Conservation (phyloP, 2,329 filamentous ascomycete species). For the Epichloe aotearoae region DNA sequence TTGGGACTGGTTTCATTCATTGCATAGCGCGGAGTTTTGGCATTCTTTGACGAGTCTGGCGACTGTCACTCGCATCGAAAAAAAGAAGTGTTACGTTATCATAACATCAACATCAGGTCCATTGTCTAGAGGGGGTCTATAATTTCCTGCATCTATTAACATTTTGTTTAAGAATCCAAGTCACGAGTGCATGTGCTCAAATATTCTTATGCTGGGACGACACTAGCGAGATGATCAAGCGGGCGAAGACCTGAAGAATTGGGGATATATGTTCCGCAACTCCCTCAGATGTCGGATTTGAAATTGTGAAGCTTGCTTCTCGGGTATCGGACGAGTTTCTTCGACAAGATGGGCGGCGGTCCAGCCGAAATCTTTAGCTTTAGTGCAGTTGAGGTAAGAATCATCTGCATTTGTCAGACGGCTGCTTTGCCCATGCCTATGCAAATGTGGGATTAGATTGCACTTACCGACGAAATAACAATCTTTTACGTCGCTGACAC, state of each 20-base stretch:
- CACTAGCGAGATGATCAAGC: neutral
- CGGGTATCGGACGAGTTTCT: conserved; percentile 50
- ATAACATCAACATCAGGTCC: neutral
- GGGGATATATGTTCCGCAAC: conserved; percentile 62
- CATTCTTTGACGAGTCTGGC: neutral
- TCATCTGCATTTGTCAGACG: conserved; percentile 48
- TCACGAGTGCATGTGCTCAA: neutral
- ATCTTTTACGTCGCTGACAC: conserved; percentile 49
- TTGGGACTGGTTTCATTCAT: neutral
- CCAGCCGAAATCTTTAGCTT: conserved; percentile 73
- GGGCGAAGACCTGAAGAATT: conserved; percentile 58
- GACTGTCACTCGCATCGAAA: neutral
- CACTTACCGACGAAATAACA: conserved; percentile 87
- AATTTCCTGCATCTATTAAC: neutral
- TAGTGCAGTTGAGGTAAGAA: conserved; percentile 67
- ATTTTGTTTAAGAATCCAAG: neutral
- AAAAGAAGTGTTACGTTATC: neutral
- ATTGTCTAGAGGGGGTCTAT: neutral
- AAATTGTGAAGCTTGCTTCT: conserved; percentile 52
- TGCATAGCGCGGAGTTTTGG: conserved; percentile 18
- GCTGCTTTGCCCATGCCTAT: neutral
- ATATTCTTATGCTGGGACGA: neutral
- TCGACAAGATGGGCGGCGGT: conserved; percentile 77
- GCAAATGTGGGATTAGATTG: neutral
- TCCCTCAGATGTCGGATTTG: conserved; percentile 67